phyloP scores from a whole-genome alignment of 345 rosid genomes.

The Moringa oleifera region DNA sequence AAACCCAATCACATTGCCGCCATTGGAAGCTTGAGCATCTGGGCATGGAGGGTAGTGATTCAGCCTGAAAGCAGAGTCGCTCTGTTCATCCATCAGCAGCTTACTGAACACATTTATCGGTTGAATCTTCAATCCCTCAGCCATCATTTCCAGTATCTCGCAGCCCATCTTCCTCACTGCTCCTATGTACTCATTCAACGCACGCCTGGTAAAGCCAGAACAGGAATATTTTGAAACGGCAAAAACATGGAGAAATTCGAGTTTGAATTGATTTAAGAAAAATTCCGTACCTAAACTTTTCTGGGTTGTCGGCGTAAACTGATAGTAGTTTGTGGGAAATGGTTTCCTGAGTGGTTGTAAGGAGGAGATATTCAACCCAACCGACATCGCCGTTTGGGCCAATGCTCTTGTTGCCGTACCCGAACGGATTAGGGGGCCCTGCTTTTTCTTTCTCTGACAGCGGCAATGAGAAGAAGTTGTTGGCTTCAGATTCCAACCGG shows the following conservation, averaged over 20 bases:
- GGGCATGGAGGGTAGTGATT: conserved; percentile 74
- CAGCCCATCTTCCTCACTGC: conserved; percentile 63
- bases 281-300: conserved; percentile 40
- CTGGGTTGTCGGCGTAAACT: conserved; percentile 27
- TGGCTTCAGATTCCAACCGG: conserved; percentile 47
- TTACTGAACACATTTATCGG: conserved; percentile 57
- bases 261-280: background rate
- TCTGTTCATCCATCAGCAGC: conserved; percentile 54
- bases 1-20: conserved; percentile 50
- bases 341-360: conserved; percentile 37
- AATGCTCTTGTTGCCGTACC: conserved; percentile 66
- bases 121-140: conserved; percentile 65
- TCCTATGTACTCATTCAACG: conserved; percentile 49
- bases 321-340: conserved; percentile 17
- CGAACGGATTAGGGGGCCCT: conserved; percentile 65
- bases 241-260: background rate
- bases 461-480: conserved; percentile 57
- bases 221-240: background rate
- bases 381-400: conserved; percentile 77
- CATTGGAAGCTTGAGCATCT: conserved; percentile 11
- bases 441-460: conserved; percentile 48
- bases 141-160: conserved; percentile 58
- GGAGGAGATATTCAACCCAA: conserved; percentile 69
- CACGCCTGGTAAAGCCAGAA: conserved; percentile 39
- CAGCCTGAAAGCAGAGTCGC: conserved; percentile 67